Percentiles rank a stretch among this genome's conserved stretches.
Evolutionary conservation across 495 filamentous ascomycete genomes (phyloP).

Genomic region (Penicillium canariense): DNA sequence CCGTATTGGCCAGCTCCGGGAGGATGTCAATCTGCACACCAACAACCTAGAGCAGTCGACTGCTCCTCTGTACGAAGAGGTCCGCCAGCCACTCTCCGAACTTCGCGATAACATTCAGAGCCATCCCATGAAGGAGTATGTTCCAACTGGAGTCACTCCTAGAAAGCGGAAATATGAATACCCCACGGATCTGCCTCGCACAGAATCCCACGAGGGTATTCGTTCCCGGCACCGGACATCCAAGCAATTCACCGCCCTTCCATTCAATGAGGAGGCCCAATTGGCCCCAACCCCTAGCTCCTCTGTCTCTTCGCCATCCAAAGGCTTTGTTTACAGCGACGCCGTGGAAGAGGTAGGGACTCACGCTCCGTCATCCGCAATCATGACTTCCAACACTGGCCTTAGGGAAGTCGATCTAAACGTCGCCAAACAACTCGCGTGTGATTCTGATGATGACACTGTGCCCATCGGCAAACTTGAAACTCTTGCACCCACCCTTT

Average conservation of each 20-base stretch:
- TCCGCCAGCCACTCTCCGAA: slow-evolving; percentile 65
- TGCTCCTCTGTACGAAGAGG: slow-evolving; percentile 52
- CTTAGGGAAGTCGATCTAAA: slow-evolving; percentile 58
- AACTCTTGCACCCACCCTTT: slow-evolving; percentile 12
- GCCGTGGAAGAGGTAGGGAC: slow-evolving; percentile 41
- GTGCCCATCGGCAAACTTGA: slow-evolving; percentile 20
- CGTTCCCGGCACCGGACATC: slow-evolving; percentile 55
- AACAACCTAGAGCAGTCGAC: slow-evolving; percentile 53
- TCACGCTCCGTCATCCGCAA: slow-evolving; percentile 34
- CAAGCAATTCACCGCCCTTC: slow-evolving; percentile 36
- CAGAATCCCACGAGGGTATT: slow-evolving; percentile 65
- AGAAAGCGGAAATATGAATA: slow-evolving; percentile 74
- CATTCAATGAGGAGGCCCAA: slow-evolving; percentile 33
- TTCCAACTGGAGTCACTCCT: slow-evolving; percentile 81
- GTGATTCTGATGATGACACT: slow-evolving; percentile 21
- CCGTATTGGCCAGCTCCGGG: slow-evolving; percentile 60
- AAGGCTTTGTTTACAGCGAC: slow-evolving; percentile 46
- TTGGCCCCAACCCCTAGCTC: slow-evolving; percentile 24
- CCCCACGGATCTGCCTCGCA: slow-evolving; percentile 71
- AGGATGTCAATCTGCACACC: slow-evolving; percentile 58
- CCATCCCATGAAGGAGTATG: slow-evolving; percentile 70
- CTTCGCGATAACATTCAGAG: slow-evolving; percentile 63
- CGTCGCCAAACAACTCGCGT: slow-evolving; percentile 40
- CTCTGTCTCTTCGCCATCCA: slow-evolving; percentile 33
- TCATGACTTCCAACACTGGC: slow-evolving; percentile 44